A percentile compares a stretch with the other conserved stretches of the same genome.
Evolutionary conservation across 2,329 filamentous ascomycete species (phyloP).

Genomic region (Stromatinia cepivora): DNA sequence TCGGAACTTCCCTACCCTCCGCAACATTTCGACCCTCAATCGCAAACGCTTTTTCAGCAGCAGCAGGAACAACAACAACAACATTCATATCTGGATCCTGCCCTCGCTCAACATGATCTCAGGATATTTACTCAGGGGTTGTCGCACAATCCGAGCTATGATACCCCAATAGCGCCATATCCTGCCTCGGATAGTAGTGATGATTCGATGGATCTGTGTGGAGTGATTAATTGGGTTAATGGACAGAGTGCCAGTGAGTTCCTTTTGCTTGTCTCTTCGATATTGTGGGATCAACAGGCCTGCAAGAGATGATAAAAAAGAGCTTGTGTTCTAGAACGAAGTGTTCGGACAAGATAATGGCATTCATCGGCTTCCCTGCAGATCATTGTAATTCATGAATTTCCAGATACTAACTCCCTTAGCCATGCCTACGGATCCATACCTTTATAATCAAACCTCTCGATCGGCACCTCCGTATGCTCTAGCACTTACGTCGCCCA

Average conservation of each 20-base stretch:
- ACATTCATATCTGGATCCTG: constrained; percentile 18
- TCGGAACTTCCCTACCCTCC: constrained; percentile 4
- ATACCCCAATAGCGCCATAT: constrained; percentile 18
- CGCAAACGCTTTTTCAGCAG: constrained; percentile 2
- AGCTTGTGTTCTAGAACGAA: background rate
- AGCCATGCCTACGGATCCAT: constrained; percentile 17
- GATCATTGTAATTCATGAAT: background rate
- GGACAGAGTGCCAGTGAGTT: constrained; percentile 8
- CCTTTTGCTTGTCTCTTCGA: background rate
- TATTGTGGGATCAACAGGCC: background rate
- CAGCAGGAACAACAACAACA: background rate
- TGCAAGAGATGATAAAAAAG: background rate
- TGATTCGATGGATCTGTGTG: constrained; percentile 12
- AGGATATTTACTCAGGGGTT: constrained; percentile 6
- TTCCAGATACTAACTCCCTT: constrained; percentile 4
- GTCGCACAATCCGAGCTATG: constrained; percentile 5
- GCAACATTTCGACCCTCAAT: constrained; percentile 15
- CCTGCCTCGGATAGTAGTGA: constrained; percentile 22
- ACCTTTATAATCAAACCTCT: constrained; percentile 15
- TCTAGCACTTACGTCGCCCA: constrained; percentile 7
- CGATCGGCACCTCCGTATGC: constrained; percentile 3
- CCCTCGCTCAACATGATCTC: constrained; percentile 10
- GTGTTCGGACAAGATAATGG: background rate
- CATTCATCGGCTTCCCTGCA: background rate
- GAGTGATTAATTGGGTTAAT: constrained; percentile 19